Percentiles rank a stretch among this genome's conserved stretches.
Evolutionary conservation across 495 filamentous ascomycete genomes (phyloP).

Genomic region (Aspergillus panamensis): DNA sequence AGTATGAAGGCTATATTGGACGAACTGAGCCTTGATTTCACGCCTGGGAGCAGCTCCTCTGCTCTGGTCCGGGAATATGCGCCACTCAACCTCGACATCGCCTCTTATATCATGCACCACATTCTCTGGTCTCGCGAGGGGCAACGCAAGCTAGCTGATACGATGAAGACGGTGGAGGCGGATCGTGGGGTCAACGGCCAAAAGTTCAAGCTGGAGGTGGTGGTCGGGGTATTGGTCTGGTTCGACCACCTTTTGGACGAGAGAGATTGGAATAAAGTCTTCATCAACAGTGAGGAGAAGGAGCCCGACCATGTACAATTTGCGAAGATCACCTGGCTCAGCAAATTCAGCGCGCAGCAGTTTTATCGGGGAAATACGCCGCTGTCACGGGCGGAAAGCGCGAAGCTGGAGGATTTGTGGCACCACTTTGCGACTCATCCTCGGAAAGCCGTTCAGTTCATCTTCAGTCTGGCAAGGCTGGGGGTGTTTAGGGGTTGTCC

Average conservation of each 20-base stretch:
- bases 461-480: neutral
- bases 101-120: neutral
- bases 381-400: neutral
- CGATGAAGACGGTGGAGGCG: neutral
- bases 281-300: neutral
- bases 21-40: neutral
- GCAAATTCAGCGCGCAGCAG: neutral
- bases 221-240: neutral
- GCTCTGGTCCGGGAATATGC: neutral
- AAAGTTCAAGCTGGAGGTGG: neutral
- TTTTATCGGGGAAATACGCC: neutral
- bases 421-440: neutral
- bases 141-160: neutral
- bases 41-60: neutral
- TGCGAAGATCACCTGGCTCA: neutral
- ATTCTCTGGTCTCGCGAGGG: neutral
- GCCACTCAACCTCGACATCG: neutral
- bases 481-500: neutral
- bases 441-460: neutral
- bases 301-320: neutral
- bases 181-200: neutral
- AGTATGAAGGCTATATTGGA: neutral
- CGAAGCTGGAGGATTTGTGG: neutral
- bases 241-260: neutral
- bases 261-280: neutral